Evolutionary conservation across 164 flowering plant species (phyloP).

Genomic region (Macadamia integrifolia): DNA sequence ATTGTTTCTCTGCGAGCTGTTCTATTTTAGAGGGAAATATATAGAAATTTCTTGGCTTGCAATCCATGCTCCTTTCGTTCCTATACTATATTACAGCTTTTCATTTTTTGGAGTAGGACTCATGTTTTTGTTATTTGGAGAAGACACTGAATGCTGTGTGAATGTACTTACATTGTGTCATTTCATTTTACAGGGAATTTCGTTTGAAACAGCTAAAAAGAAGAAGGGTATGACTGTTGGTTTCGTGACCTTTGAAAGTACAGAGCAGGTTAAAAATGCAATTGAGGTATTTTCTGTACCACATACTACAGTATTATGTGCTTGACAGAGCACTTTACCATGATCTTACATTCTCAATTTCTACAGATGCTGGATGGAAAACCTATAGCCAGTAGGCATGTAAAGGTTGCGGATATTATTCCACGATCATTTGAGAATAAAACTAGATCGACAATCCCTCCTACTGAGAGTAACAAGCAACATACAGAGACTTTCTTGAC

Average conservation of each 20-base stretch:
- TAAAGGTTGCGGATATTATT: conserved; percentile 72
- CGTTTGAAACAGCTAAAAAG: conserved; percentile 65
- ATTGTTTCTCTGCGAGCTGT: no score
- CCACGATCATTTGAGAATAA: conserved; percentile 61
- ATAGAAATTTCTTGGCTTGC: no score
- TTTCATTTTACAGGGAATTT: conserved; percentile 45
- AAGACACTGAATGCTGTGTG: not conserved
- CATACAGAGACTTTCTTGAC: conserved; percentile 6
- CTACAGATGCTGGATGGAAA: conserved; percentile 66
- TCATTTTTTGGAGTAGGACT: no score
- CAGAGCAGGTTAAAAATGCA: conserved; percentile 48
- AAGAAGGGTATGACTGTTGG: conserved; percentile 86
- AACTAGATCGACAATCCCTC: conserved; percentile 15
- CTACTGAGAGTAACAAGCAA: conserved; percentile 14
- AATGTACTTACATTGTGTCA: conserved; percentile 2
- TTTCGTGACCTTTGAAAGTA: conserved; percentile 65
- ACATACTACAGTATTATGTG: not conserved
- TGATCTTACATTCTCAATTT: conserved; percentile 6
- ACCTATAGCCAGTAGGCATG: conserved; percentile 54
- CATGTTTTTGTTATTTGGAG: no score
- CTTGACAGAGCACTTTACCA: not conserved
- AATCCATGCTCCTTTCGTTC: no score
- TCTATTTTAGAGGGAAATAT: no score
- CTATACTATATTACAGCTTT: no score
- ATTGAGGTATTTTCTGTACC: conserved; percentile 42